Base-by-base conservation (phyloP, 2,329 filamentous ascomycete genomes). In the Pseudonectria buxi region DNA sequence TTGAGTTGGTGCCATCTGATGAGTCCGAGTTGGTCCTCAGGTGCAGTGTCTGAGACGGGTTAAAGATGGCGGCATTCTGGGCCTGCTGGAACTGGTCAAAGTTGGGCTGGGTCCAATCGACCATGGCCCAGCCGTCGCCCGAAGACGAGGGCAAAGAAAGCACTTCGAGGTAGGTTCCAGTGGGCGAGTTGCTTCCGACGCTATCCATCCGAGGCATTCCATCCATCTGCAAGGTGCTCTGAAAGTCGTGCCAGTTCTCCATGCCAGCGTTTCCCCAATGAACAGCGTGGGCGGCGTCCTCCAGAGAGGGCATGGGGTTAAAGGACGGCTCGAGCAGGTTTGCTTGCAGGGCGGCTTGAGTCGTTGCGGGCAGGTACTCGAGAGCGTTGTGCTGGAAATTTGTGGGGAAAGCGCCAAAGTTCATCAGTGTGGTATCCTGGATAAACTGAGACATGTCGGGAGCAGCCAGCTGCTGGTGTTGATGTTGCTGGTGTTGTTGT, bases 11-110 rank as follows among this genome's bases (percentile, higher is more conserved):
- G 50, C 80, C 77, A 24, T 89, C 83, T 2, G 84, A 92, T 3
- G 87, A 92, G 53, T 94, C 86, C 4, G 89, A 95, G 51, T 83
- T 81, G 36, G 83, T 89, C 49, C 89, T 78, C 54, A 94, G 74
- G 65, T 95, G 90, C 33, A 96, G 69, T 1, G 88, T 94, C 64
- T 95, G 85, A 43, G 83, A 79, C 2, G 90, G 90, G 63, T 95
- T 95, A 70, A 94, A 94, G 54, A 95, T 89, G 47, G 85, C 81
- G 27, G 69, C 61, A 43, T 69, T 76, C 33, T 76, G 74, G 6
- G 67, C 57, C 39, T 69, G 67, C 32, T 62, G 58, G 40, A 64
- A 63, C 48, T 90, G 84, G 48, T 84, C 79, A 26, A 64, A 51
- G 33, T 81, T 83, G 42, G 78, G 81, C 41, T 81, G 78, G 40